Percentiles rank a stretch among this genome's conserved stretches.
These are phyloP conservation scores for Pseudodiploospora longispora DNA, from an alignment of 2,329 filamentous ascomycete genomes.

Conservation along the genomic window DNA sequence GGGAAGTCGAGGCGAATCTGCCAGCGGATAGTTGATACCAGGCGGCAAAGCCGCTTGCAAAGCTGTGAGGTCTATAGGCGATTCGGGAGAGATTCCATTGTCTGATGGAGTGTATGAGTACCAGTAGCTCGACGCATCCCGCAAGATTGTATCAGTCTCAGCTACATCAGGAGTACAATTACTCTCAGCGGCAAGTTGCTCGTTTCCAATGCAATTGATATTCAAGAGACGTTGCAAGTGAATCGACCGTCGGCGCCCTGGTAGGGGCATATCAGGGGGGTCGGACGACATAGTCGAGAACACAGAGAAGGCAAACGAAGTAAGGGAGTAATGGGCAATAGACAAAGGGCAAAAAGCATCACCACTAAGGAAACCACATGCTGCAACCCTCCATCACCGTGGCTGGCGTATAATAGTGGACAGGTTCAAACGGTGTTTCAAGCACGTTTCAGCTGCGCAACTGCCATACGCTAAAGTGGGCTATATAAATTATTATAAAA, in stretches of 20 bases:
- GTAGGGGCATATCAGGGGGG: conserved; percentile 16
- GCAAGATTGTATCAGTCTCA: conserved; percentile 24
- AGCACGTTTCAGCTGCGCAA: neutral
- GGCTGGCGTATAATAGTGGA: neutral
- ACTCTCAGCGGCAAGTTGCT: neutral
- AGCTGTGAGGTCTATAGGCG: conserved; percentile 45
- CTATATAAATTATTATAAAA: neutral
- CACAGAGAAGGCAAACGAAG: neutral
- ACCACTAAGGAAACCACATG: neutral
- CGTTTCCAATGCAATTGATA: conserved; percentile 9
- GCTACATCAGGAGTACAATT: conserved; percentile 8
- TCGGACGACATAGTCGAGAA: conserved; percentile 21
- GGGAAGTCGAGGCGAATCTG: conserved; percentile 16
- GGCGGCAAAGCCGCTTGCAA: conserved; percentile 49
- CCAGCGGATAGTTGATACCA: conserved; percentile 31
- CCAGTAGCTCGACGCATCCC: conserved; percentile 45
- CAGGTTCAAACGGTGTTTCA: neutral
- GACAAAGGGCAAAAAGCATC: neutral
- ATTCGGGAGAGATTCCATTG: conserved; percentile 30
- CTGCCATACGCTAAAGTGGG: neutral
- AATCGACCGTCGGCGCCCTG: conserved; percentile 45
- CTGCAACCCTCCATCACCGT: neutral
- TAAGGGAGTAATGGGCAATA: neutral
- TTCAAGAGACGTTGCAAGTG: conserved; percentile 56
- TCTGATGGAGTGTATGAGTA: conserved; percentile 33